A percentile compares a stretch with the other conserved stretches of the same genome.
These are phyloP conservation scores for Dactylonectria macrodidyma DNA, from an alignment of 2,329 filamentous ascomycete genomes.

Conservation along the genomic window DNA sequence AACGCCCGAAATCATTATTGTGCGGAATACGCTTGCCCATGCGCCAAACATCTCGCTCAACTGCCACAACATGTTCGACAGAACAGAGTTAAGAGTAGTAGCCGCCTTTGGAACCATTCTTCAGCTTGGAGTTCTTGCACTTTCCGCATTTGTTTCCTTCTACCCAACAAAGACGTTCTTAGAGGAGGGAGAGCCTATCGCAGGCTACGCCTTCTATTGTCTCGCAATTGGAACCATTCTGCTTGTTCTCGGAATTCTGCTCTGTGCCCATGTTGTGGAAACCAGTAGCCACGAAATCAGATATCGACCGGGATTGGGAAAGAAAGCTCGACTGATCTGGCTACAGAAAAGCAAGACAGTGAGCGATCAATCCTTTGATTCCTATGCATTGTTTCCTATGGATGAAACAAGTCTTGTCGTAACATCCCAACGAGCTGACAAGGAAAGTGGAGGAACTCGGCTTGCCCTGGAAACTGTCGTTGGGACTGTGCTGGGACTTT, in stretches of 20 bases:
- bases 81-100: too few relatives aligned
- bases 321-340: background rate
- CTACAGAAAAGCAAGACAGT: background rate
- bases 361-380: background rate
- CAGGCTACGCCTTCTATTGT: background rate
- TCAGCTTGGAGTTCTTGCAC: background rate
- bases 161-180: background rate
- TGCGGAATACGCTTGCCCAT: background rate
- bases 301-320: background rate
- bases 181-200: rapidly evolving
- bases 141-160: background rate
- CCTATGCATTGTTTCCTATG: background rate
- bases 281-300: background rate
- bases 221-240: background rate
- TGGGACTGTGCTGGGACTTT: conserved; percentile 36
- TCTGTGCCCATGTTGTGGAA: background rate
- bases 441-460: background rate
- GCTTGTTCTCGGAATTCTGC: background rate
- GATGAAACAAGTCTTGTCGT: background rate
- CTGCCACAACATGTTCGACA: rapidly evolving
- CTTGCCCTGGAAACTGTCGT: background rate
- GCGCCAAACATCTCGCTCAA: conserved; percentile 14
- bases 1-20: background rate
- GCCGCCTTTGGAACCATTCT: background rate
- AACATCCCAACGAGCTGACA: background rate